A percentile compares a stretch with the other conserved stretches of the same genome.
phyloP scores from a whole-genome alignment of 2,329 filamentous ascomycete species.

The Venturiaceae sp. region DNA sequence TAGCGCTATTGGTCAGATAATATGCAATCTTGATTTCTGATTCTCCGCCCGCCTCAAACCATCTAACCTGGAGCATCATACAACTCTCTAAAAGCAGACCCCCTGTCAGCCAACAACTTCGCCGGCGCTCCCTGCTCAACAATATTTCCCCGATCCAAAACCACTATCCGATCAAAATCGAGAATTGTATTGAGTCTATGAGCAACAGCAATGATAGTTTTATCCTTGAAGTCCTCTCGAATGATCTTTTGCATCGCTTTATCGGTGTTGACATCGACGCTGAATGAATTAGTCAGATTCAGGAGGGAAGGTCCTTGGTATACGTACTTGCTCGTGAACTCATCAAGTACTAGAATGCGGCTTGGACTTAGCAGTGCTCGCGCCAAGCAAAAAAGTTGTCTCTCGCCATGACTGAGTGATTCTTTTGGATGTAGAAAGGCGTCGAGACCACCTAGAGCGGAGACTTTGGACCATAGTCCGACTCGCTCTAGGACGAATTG shows the following conservation, averaged over 20 bases:
- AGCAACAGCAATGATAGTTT: constrained; percentile 56
- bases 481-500: background rate
- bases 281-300: too few relatives aligned
- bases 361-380: too few relatives aligned
- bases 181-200: constrained; percentile 43
- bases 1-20: too few relatives aligned
- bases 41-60: too few relatives aligned
- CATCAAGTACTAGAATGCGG: too few relatives aligned
- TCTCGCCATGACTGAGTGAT: too few relatives aligned
- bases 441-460: background rate
- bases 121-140: constrained; percentile 6
- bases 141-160: constrained; percentile 13
- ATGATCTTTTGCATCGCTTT: constrained; percentile 42
- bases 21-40: too few relatives aligned
- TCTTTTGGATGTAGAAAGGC: background rate
- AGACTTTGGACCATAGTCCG: background rate
- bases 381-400: constrained; percentile 54
- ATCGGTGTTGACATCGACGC: constrained; percentile 26
- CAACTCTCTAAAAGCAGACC: background rate
- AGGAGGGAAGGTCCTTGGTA: too few relatives aligned
- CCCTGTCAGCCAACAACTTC: background rate
- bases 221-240: constrained; percentile 44
- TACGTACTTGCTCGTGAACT: too few relatives aligned
- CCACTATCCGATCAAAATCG: constrained; percentile 16
- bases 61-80: too few relatives aligned